Base-by-base conservation (phyloP, 2,329 filamentous ascomycete genomes). In the Sporothrix protearum region DNA sequence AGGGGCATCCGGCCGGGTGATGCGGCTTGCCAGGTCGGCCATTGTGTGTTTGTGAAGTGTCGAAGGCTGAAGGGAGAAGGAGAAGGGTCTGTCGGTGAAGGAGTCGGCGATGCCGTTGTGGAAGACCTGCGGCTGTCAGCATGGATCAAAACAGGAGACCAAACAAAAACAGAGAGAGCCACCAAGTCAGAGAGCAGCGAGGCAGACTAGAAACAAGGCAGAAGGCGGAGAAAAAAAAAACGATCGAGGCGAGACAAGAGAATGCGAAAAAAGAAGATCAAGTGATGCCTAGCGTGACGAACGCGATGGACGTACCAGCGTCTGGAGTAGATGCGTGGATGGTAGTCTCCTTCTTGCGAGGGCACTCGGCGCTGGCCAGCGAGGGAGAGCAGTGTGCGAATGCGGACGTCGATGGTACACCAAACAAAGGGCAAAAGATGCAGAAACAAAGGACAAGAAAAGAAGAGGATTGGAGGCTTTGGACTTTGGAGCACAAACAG, bases 1-100 rank as follows among this genome's bases (percentile, higher is more conserved):
- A 4, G 61, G 19, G 22, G 71, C 76, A 22, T 80, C 80, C 3
- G 84, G 84, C 71, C 83, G 80, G 25, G 84, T 84, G 76, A 85
- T 85, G 74, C 84, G 84, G 76, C 83, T 85, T 64, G 85, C 84
- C 57, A 86, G 82, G 76, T 85, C 84, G 70, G 73, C 71, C 74
- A 75, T 75, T 45, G 25, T 22, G 39, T 36, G 30, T 53, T 30
- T 70, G 53, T n/a, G 12, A 61, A 39, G 8, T n/a, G 25, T 39
- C 8, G 10, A 9, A 47, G 22, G 28, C 14, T 25, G 5, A 42
- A 39, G 10, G 25, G 9, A 6, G 22, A n/a, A n/a, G n/a, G n/a
- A n/a, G 30, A 22, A 19, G 61, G 33, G 28, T 14, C 6, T 42
- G 53, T 33, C 51, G 36, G 25, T 25, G 30, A 30, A 53, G 59